These are phyloP conservation scores for Insectozyma bohioensis DNA, from an alignment of 1,139 yeast genomes.

Conservation along the genomic window DNA sequence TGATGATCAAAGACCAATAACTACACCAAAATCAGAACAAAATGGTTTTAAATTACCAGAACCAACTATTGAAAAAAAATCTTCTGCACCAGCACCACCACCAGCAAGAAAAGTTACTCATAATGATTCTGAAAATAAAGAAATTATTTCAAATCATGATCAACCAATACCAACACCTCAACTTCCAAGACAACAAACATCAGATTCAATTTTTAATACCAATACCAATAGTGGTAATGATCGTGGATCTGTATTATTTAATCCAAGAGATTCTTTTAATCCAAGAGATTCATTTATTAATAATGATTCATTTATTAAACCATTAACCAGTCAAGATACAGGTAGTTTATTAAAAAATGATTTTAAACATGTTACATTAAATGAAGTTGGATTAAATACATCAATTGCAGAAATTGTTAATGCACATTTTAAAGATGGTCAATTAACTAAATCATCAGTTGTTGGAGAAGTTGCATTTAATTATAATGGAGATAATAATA, in stretches of 20 bases:
- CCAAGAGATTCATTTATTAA: conserved; percentile 34
- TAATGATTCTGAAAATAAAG: conserved; percentile 17
- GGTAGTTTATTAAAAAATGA: conserved; percentile 34
- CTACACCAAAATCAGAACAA: conserved; percentile 24
- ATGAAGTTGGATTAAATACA: conserved; percentile 51
- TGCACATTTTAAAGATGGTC: conserved; percentile 70
- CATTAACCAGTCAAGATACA: conserved; percentile 27
- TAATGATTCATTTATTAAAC: conserved; percentile 9
- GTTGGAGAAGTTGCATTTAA: conserved; percentile 82
- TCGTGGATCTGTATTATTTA: background rate
- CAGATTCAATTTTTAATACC: conserved; percentile 8
- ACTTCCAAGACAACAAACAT: conserved; percentile 33
- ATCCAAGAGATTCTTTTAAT: conserved; percentile 2
- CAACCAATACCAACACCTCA: too few species aligned
- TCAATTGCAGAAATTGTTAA: conserved; percentile 81
- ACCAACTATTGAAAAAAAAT: conserved; percentile 15
- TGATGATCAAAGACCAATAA: conserved; percentile 35
- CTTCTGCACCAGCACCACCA: conserved; percentile 58
- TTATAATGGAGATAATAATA: conserved; percentile 30
- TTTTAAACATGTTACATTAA: conserved; percentile 47
- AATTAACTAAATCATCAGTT: conserved; percentile 53
- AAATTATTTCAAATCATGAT: too few species aligned
- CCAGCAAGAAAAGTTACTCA: conserved; percentile 62
- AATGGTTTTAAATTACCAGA: conserved; percentile 20
- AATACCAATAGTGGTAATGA: conserved; percentile 1